A percentile compares a stretch with the other conserved stretches of the same genome.
These are phyloP conservation scores for Yamadazyma triangularis DNA, from an alignment of 1,139 yeast species.

Conservation along the genomic window DNA sequence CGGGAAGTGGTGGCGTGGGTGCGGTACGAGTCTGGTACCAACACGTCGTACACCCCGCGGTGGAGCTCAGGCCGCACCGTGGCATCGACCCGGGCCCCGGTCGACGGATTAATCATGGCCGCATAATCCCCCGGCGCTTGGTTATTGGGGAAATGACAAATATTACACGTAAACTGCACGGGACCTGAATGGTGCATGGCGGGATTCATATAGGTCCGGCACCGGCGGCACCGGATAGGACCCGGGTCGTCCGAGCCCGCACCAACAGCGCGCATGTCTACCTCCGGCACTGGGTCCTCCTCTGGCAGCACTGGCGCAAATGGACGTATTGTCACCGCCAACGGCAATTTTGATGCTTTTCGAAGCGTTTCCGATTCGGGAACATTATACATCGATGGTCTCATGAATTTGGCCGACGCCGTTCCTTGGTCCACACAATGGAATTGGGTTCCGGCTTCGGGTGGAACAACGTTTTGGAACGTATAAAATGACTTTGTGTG, in stretches of 20 bases:
- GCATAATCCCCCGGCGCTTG: constrained; percentile 64
- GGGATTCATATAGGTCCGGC: constrained; percentile 88
- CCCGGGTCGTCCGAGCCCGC: constrained; percentile 37
- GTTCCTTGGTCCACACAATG: constrained; percentile 77
- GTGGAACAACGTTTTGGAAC: constrained; percentile 74
- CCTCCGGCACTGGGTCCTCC: constrained; percentile 62
- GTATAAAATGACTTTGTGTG: constrained; percentile 57
- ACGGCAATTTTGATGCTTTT: constrained; percentile 69
- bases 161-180: constrained; percentile 72
- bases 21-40: constrained; percentile 74
- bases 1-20: constrained; percentile 28
- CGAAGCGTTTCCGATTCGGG: constrained; percentile 75
- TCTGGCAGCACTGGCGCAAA: constrained; percentile 57
- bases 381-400: constrained; percentile 78
- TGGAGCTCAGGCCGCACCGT: constrained; percentile 69
- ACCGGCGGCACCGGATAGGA: constrained; percentile 87
- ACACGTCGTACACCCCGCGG: constrained; percentile 79
- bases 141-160: constrained; percentile 75
- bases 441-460: constrained; percentile 72
- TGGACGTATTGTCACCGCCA: constrained; percentile 78
- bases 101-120: constrained; percentile 50
- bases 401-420: constrained; percentile 73
- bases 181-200: constrained; percentile 68
- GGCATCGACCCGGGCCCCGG: constrained; percentile 61
- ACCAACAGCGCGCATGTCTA: constrained; percentile 51